Base-by-base conservation (phyloP, 768 basidiomycete species). In the Hygrophorus pudorinus region DNA sequence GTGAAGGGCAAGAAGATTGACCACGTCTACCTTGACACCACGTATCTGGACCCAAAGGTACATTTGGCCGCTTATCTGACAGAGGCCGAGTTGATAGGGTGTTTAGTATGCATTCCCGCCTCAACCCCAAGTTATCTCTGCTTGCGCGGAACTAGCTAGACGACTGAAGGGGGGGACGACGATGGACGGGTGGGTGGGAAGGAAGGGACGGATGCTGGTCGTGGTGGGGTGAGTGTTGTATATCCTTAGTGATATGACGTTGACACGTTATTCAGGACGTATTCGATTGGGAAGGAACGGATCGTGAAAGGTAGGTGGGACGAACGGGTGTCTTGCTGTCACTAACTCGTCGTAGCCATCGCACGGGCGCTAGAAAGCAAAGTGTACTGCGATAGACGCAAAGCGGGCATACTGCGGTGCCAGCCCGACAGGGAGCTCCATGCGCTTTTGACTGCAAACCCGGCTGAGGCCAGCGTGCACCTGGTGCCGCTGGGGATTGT, bases 201-300 rank as follows among this genome's bases (percentile, higher is more conserved):
- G 12, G 13, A 51, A 60, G 21, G 65, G 61, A 10, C 67, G 65
- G 27, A 61, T 65, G 21, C 64, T 89, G 11, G 68, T 91, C 44
- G 73, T 88, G 28, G 75, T 90, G 10, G 87, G 87, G 88, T 87
- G 56, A 3, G 71, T 55, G 17, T 6, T 33, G 34, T 20, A 17
- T 35, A 14, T 35, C 7, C 21, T 47, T 30, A 30, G 38, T 5
- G 36, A 30, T 45, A 45, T 37, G 7, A 29, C 10, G n/a, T 33
- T 41, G 20, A 46, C 35, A 20, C 17, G 17, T 10, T 40, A 27
- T 44, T 32, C 48, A 90, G 91, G 8, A 97, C 96, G 0, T 99
- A 99, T 62, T 89, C 89, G 0, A 90, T 98, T 39, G 96, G 96
- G 32, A 99, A 99, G 60, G 96, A 99, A 61, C 80, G 96, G 17